phyloP scores from a whole-genome alignment of 345 rosid species.

The Aethionema arabicum region DNA sequence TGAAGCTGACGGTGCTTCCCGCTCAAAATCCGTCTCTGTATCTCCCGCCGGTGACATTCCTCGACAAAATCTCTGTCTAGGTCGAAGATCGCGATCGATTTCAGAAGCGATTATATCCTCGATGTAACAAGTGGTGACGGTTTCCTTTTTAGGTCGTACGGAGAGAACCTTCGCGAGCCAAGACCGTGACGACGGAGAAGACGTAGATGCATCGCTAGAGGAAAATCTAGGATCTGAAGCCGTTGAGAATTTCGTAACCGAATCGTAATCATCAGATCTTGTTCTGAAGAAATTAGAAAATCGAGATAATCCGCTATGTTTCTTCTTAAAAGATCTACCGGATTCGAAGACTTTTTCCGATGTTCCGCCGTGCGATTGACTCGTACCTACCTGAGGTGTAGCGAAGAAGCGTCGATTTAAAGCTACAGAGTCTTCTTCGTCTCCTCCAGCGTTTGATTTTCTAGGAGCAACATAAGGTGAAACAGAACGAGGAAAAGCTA shows the following conservation, averaged over 20 bases:
- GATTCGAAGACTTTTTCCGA: constrained; percentile 33
- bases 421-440: constrained; percentile 5
- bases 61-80: constrained; percentile 44
- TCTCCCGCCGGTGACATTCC: constrained; percentile 81
- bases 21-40: constrained; percentile 36
- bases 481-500: constrained; percentile 75
- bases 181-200: constrained; percentile 34
- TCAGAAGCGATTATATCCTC: constrained; percentile 35
- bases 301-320: constrained; percentile 44
- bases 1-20: constrained; percentile 41
- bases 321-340: constrained; percentile 35
- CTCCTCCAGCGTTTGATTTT: constrained; percentile 50
- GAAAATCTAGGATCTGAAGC: constrained; percentile 39
- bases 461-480: constrained; percentile 69
- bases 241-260: constrained; percentile 35
- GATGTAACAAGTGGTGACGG: constrained; percentile 13
- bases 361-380: constrained; percentile 16
- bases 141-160: constrained; percentile 44
- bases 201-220: constrained; percentile 32
- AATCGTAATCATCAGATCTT: constrained; percentile 60
- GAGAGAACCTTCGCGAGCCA: constrained; percentile 58
- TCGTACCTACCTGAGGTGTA: constrained; percentile 63
- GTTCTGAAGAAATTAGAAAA: constrained; percentile 56
- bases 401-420: constrained; percentile 49
- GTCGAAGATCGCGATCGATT: constrained; percentile 28